Conservation (phyloP, 2,329 filamentous ascomycete species). For the Lecanosticta acicola region DNA sequence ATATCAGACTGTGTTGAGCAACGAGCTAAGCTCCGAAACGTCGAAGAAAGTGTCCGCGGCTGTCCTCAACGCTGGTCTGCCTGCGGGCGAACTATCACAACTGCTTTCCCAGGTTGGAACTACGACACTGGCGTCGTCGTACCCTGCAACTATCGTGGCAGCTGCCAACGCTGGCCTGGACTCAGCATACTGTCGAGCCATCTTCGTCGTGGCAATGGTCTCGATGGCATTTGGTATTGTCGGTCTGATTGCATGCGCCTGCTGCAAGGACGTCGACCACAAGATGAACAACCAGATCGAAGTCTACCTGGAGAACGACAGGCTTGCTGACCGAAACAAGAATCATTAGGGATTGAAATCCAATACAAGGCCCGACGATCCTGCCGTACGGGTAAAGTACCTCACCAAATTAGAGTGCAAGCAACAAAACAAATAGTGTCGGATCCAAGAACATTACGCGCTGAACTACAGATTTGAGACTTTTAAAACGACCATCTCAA, state of each 20-base stretch:
- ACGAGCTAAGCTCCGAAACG: slow-evolving; percentile 9
- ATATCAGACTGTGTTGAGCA: slow-evolving; percentile 18
- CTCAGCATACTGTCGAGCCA: slow-evolving; percentile 12
- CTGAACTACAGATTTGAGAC: no score
- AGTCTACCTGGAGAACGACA: slow-evolving; percentile 26
- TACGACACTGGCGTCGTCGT: slow-evolving; percentile 6
- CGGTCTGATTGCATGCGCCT: slow-evolving; percentile 18
- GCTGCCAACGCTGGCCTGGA: slow-evolving; percentile 9
- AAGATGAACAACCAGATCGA: slow-evolving; percentile 29
- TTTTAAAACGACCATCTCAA: no score
- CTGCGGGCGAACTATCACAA: slow-evolving; percentile 4
- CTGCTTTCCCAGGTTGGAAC: slow-evolving; percentile 7
- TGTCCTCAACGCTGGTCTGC: slow-evolving; percentile 16
- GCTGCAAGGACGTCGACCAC: slow-evolving; percentile 20
- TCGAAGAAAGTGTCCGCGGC: slow-evolving; percentile 13
- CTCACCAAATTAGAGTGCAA: no score
- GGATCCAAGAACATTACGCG: no score
- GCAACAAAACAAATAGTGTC: no score
- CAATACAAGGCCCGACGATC: no score
- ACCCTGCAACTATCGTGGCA: slow-evolving; percentile 7
- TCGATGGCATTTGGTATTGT: slow-evolving; percentile 20
- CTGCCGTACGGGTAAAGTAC: no score
- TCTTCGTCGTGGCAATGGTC: slow-evolving; percentile 17
- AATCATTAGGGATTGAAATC: slow-evolving; percentile 7
- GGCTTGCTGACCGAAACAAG: slow-evolving; percentile 20